Percentiles rank a stretch among this genome's conserved stretches.
phyloP scores from a whole-genome alignment of 495 filamentous ascomycete species.

The Daldinia concentrica region DNA sequence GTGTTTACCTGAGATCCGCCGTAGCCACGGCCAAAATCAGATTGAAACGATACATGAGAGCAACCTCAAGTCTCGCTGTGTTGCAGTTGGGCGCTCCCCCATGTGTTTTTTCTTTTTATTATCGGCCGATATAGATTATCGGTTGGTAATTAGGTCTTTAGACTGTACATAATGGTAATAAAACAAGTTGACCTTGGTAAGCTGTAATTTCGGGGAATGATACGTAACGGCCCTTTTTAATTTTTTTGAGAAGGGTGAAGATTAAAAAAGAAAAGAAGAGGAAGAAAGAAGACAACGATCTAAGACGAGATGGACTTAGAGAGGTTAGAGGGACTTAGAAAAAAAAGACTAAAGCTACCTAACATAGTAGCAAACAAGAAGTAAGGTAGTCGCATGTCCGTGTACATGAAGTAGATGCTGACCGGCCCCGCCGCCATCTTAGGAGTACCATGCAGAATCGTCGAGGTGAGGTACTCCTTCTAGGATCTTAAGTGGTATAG shows the following conservation, averaged over 20 bases:
- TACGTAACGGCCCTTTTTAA: conserved; percentile 25
- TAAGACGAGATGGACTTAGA: conserved; percentile 2
- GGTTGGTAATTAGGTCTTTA: conserved; percentile 41
- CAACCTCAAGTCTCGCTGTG: conserved; percentile 21
- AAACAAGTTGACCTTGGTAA: conserved; percentile 37
- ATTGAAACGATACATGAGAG: conserved; percentile 42
- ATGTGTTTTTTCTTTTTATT: conserved; percentile 32
- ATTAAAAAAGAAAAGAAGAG: not conserved
- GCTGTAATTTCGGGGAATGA: conserved; percentile 42
- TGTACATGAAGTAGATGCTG: conserved; percentile 14
- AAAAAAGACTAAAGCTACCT: not conserved
- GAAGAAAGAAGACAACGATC: not conserved
- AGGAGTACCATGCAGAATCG: conserved; percentile 3
- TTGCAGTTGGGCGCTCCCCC: conserved; percentile 36
- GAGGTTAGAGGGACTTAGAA: not conserved
- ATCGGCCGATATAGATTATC: conserved; percentile 38
- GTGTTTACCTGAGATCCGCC: conserved; percentile 49
- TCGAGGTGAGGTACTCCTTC: not conserved
- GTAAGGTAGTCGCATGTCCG: not conserved
- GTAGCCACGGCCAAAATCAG: conserved; percentile 49
- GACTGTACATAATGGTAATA: conserved; percentile 35
- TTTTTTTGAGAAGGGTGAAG: not conserved
- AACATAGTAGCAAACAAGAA: conserved; percentile 28
- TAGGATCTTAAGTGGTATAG: not conserved
- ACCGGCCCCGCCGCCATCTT: conserved; percentile 25